A percentile compares a stretch with the other conserved stretches of the same genome.
These are phyloP conservation scores for Lachnellula cervina DNA, from an alignment of 2,329 filamentous ascomycete species.

Conservation along the genomic window DNA sequence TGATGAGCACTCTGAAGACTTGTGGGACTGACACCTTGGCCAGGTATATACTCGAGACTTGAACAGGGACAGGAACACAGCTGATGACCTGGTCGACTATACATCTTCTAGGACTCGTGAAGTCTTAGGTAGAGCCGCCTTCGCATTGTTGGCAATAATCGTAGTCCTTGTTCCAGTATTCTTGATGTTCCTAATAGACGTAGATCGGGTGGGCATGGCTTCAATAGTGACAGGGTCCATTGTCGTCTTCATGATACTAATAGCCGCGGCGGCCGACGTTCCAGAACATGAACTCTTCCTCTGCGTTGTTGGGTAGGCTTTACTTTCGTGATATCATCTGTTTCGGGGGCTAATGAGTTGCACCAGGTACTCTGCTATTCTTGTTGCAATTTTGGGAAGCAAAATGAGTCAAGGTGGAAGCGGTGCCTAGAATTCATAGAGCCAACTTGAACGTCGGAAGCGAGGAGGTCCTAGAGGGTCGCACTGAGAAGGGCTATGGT, in stretches of 20 bases:
- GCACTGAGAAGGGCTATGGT: background rate
- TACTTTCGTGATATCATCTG: background rate
- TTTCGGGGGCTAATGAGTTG: background rate
- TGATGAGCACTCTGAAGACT: background rate
- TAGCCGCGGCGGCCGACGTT: constrained; percentile 5
- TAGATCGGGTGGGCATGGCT: constrained; percentile 5
- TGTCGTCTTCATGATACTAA: background rate
- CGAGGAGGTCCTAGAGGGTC: background rate
- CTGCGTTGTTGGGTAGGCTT: constrained; percentile 6
- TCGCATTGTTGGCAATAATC: background rate
- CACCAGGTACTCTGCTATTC: background rate
- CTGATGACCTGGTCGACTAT: background rate
- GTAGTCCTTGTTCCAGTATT: constrained; percentile 12
- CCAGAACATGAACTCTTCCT: constrained; percentile 12
- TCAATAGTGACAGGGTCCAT: constrained; percentile 6
- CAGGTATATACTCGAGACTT: background rate
- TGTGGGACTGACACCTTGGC: background rate
- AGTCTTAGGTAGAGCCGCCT: background rate
- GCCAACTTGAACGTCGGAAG: background rate
- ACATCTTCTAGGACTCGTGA: background rate
- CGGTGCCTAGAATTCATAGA: background rate
- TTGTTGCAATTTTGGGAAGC: constrained; percentile 3
- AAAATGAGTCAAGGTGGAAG: background rate
- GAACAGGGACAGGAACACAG: background rate
- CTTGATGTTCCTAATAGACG: constrained; percentile 7